Conservation (phyloP, 1,284 basidiomycete species). For the Boletus sp. region DNA sequence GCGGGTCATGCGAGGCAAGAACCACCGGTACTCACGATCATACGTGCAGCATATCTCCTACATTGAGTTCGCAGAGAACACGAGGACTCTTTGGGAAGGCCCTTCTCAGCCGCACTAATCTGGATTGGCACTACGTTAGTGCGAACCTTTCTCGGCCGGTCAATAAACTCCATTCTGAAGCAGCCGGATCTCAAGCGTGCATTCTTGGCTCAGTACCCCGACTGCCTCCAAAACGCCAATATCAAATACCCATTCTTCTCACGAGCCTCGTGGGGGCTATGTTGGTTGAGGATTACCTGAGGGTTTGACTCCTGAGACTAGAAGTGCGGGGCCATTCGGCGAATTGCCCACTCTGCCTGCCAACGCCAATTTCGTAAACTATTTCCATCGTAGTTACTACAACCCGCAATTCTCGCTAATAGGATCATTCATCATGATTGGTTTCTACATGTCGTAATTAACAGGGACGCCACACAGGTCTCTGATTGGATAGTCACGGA, state of each 20-base stretch:
- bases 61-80: constrained; percentile 6
- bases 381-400: constrained; percentile 15
- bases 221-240: constrained; percentile 14
- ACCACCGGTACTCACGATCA: constrained; percentile 23
- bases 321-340: constrained; percentile 8
- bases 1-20: constrained; percentile 19
- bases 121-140: constrained; percentile 26
- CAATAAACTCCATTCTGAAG: constrained; percentile 13
- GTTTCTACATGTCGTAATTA: constrained; percentile 26
- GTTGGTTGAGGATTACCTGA: constrained; percentile 9
- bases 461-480: constrained; percentile 23
- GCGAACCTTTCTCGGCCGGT: constrained; percentile 22
- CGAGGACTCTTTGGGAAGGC: constrained; percentile 11
- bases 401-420: constrained; percentile 20
- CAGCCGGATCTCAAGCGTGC: constrained; percentile 22
- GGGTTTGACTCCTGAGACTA: constrained; percentile 1
- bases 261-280: constrained; percentile 9
- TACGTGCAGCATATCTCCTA: constrained; percentile 17
- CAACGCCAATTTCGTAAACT: constrained; percentile 15
- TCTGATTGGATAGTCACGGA: constrained; percentile 25
- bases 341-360: constrained; percentile 5
- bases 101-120: constrained; percentile 27
- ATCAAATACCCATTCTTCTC: constrained; percentile 19
- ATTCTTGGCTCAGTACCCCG: constrained; percentile 25
- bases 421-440: constrained; percentile 21